phyloP scores from a whole-genome alignment of 1,284 basidiomycete genomes.

The Ustilago vetiveriae region DNA sequence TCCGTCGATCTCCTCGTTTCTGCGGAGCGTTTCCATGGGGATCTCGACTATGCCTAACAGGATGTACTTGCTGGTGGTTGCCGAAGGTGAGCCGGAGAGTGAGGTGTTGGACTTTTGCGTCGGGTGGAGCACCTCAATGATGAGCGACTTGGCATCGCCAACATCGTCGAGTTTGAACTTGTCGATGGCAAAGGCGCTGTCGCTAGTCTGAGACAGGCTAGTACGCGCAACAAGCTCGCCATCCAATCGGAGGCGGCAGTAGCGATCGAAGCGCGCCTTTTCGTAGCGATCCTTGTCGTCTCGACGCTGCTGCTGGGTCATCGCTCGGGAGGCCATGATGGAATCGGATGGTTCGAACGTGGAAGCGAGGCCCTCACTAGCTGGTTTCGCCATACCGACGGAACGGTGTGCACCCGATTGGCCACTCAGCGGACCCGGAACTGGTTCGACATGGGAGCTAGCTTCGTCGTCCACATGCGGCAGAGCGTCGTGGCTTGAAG shows the following conservation, averaged over 20 bases:
- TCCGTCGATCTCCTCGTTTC: conserved; percentile 59
- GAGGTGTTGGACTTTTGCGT: conserved; percentile 26
- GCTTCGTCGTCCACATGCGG: conserved; percentile 17
- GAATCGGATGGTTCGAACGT: conserved; percentile 1
- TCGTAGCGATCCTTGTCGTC: conserved; percentile 37
- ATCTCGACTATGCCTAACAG: conserved; percentile 56
- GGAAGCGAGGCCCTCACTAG: conserved; percentile 7
- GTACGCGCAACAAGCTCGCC: conserved; percentile 53
- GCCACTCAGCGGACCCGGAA: conserved; percentile 28
- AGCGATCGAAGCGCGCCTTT: conserved; percentile 44
- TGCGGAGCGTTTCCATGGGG: conserved; percentile 53
- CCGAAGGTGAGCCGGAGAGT: conserved; percentile 18
- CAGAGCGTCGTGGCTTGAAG: conserved; percentile 17
- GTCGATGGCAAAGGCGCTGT: conserved; percentile 35
- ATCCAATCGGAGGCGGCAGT: conserved; percentile 51
- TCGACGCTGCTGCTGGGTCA: conserved; percentile 17
- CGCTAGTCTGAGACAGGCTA: conserved; percentile 20
- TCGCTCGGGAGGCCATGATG: conserved; percentile 3
- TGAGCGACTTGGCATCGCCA: conserved; percentile 33
- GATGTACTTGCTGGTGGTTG: conserved; percentile 26
- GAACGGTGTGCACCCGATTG: conserved; percentile 29
- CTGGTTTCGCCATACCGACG: not conserved
- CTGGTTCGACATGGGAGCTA: conserved; percentile 15
- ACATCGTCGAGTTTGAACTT: conserved; percentile 52
- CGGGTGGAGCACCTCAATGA: conserved; percentile 51